Percentiles rank a stretch among this genome's conserved stretches.
These are phyloP conservation scores for Paecilomyces variotii DNA, from an alignment of 2,329 filamentous ascomycete genomes.

Conservation along the genomic window DNA sequence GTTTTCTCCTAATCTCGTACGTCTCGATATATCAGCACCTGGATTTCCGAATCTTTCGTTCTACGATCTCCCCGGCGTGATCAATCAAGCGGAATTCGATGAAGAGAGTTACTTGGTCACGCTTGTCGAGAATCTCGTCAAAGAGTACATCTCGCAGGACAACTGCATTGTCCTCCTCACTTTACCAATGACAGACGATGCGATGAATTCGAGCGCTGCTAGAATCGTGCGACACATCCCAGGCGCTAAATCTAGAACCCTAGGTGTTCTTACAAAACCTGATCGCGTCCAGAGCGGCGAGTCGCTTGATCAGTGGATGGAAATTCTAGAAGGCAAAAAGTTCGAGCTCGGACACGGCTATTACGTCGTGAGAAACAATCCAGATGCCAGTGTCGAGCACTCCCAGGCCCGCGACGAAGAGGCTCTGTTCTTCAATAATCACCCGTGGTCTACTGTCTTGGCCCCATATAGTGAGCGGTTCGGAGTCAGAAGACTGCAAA, in stretches of 20 bases:
- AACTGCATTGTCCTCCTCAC: conserved; percentile 72
- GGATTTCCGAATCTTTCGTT: conserved; percentile 68
- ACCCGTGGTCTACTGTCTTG: conserved; percentile 42
- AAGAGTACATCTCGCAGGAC: conserved; percentile 59
- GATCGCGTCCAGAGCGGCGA: conserved; percentile 56
- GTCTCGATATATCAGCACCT: conserved; percentile 65
- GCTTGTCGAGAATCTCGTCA: conserved; percentile 64
- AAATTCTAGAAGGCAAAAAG: conserved; percentile 54
- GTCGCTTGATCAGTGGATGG: conserved; percentile 50
- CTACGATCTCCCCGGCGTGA: conserved; percentile 78
- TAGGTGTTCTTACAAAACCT: conserved; percentile 79
- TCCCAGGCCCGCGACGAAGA: conserved; percentile 43
- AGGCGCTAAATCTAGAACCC: conserved; percentile 51
- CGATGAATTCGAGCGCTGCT: conserved; percentile 65
- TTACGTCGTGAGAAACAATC: conserved; percentile 61
- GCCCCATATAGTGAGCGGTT: conserved; percentile 36
- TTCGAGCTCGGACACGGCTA: conserved; percentile 67
- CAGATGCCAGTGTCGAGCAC: conserved; percentile 38
- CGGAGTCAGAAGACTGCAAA: conserved; percentile 45
- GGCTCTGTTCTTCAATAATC: conserved; percentile 39
- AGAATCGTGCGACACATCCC: conserved; percentile 50
- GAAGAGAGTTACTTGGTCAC: conserved; percentile 61
- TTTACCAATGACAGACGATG: conserved; percentile 68
- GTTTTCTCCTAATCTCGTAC: conserved; percentile 76
- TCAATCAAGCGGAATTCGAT: conserved; percentile 58